A percentile compares a stretch with the other conserved stretches of the same genome.
These are phyloP conservation scores for Eucalyptus pumila DNA, from an alignment of 345 rosid species.

Conservation along the genomic window DNA sequence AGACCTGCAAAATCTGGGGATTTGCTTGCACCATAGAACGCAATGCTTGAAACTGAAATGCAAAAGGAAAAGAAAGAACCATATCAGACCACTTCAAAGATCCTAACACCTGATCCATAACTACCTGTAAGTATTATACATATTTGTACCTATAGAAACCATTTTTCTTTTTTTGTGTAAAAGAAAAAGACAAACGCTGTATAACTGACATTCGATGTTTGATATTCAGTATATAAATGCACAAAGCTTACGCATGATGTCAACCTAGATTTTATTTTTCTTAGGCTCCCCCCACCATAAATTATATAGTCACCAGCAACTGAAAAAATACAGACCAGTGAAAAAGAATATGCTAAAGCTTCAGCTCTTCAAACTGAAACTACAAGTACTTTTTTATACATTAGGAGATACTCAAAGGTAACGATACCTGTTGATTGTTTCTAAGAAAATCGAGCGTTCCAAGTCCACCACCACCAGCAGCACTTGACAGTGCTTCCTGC, in stretches of 20 bases:
- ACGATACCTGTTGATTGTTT: slow-evolving; percentile 74
- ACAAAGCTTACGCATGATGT: not conserved
- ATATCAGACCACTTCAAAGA: not conserved
- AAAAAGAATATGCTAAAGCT: not conserved
- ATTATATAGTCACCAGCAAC: not conserved
- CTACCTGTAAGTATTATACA: not conserved
- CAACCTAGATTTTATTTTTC: not conserved
- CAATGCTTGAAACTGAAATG: slow-evolving; percentile 74
- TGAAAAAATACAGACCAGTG: not conserved
- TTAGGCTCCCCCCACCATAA: not conserved
- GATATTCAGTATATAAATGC: not conserved
- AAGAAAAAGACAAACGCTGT: not conserved
- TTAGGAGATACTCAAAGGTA: not conserved
- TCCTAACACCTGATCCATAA: not conserved
- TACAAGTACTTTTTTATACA: not conserved
- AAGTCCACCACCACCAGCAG: slow-evolving; percentile 54
- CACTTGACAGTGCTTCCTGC: slow-evolving; percentile 64
- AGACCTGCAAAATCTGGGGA: slow-evolving; percentile 94
- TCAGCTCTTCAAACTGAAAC: not conserved
- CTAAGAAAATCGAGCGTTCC: slow-evolving; percentile 90
- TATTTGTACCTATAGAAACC: not conserved
- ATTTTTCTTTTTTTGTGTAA: not conserved
- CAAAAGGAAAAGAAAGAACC: not conserved
- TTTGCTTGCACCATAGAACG: slow-evolving; percentile 94
- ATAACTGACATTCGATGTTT: not conserved